Base-by-base conservation (phyloP, 352 stramenopile species). In the Phytophthora podocarpi region DNA sequence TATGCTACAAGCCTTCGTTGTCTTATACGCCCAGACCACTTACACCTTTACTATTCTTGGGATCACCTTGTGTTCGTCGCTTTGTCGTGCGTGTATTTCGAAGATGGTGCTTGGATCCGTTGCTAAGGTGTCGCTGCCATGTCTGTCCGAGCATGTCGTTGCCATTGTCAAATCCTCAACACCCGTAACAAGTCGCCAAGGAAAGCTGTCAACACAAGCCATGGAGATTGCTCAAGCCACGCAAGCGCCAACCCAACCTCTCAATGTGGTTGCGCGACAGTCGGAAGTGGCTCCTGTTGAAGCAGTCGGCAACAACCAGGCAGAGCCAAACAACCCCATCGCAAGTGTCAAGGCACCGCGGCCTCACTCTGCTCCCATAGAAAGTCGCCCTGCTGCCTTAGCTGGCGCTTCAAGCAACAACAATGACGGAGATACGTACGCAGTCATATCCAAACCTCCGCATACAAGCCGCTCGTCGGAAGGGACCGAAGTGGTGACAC, bases 401-500 rank as follows among this genome's bases (percentile, higher is more conserved):
- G 4, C n/a, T 57, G 23, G 42, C 36, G 24, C 12, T n/a, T 16
- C 46, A 20, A 55, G 5, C 3, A 32, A 8, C 30, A 39, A 11
- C 24, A 31, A 26, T 41, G 26, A 5, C 10, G 45, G 21, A 36
- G 47, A 57, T 32, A 27, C 32, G 15, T 6, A 11, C 35, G 10
- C 13, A 15, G 28, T 20, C 13, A 12, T 40, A 45, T 13, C 23
- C 1, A 40, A 41, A 4, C 2, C 11, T 39, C 34, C 23, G 11
- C 39, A 50, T 23, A 24, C 50, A 6, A 55, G 37, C 10, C 46
- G 13, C 41, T 37, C 32, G 18, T 47, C 45, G 9, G 37, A 49
- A 47, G 42, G 26, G 3, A 28, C 55, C 21, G 48, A 70, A 47
- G 55, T 70, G 13, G 56, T 70, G 40, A 70, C 62, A 0, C 62